Evolutionary conservation across 768 basidiomycete genomes (phyloP), one percentile per base, ranked within the genome.

Genomic region (Boletus rubescentipes): DNA sequence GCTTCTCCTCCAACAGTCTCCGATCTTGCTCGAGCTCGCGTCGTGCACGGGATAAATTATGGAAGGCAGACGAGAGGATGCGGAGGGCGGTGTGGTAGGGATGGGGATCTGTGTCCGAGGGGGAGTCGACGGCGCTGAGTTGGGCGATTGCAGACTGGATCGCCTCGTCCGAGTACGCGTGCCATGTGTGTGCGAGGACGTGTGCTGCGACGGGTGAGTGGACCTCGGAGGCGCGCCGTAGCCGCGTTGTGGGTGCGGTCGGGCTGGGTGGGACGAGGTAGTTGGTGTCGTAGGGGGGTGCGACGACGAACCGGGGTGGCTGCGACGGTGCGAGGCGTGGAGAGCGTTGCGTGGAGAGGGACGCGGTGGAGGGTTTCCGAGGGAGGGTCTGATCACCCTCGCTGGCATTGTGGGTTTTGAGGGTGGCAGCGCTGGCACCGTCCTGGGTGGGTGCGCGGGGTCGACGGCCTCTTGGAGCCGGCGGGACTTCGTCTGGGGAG

Each of bases 91-190:
- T 73, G 58, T 89, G 84, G 59, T 88, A 89, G 1, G 88, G 84
- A 61, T 84, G 79, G 26, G 59, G 67, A 31, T 77, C 61, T 3
- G 72, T 60, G 42, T 81, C 76, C 7, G 78, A 76, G 1, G 79
- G 78, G 0, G 81, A 77, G 34, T 81, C 77, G 4, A 76, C 67
- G 12, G 61, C 55, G 49, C 73, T 64, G 14, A 87, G 68, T 18
- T 71, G 72, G 0, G 87, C 79, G 21, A 91, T 80, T 4, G 82
- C 78, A 15, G 77, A 72, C 55, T 86, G 83, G 39, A 93, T 86
- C 2, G 79, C 85, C 45, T 88, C 82, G 67, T 93, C 89, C 3
- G 88, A 84, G 61, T 83, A 85, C 21, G 83, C 80, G 63, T 93
- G 90, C 89, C 91, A 93, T 64, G 76, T 80, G 9, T 83, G 87